phyloP scores from a whole-genome alignment of 129 eudicot genomes.

The Escallonia herrerae region DNA sequence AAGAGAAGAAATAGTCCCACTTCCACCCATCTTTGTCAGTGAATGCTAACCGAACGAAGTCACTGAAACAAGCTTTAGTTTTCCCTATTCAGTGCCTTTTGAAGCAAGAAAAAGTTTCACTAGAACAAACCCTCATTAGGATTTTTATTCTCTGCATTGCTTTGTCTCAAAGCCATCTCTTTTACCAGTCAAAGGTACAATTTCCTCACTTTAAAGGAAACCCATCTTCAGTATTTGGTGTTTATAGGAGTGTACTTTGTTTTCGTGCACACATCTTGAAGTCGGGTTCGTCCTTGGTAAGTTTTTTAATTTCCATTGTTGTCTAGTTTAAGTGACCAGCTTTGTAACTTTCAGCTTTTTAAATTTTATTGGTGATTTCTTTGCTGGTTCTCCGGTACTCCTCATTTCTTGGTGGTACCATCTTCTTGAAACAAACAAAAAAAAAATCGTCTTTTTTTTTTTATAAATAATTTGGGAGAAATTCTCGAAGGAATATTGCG shows the following conservation, averaged over 20 bases:
- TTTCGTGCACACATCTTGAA: no score
- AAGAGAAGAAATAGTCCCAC: neutral
- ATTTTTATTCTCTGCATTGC: slow-evolving; percentile 20
- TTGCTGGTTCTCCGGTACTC: neutral
- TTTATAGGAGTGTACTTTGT: no score
- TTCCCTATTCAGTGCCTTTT: slow-evolving; percentile 18
- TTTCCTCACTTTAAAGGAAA: neutral
- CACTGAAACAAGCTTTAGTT: neutral
- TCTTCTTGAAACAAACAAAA: no score
- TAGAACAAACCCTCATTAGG: neutral
- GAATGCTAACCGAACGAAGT: neutral
- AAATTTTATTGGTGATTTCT: neutral
- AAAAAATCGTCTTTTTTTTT: no score
- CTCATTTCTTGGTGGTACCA: no score
- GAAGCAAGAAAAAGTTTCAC: neutral
- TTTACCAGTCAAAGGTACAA: slow-evolving; percentile 21
- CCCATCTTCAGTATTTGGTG: no score
- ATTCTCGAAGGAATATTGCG: neutral
- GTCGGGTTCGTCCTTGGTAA: no score
- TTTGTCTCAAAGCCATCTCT: slow-evolving; percentile 33
- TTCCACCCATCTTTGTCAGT: neutral
- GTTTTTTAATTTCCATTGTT: neutral
- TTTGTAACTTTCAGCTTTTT: neutral
- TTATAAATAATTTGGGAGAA: no score
- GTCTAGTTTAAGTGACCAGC: neutral